Conservation (phyloP, 345 rosid species). For the Ceriops decandra region DNA sequence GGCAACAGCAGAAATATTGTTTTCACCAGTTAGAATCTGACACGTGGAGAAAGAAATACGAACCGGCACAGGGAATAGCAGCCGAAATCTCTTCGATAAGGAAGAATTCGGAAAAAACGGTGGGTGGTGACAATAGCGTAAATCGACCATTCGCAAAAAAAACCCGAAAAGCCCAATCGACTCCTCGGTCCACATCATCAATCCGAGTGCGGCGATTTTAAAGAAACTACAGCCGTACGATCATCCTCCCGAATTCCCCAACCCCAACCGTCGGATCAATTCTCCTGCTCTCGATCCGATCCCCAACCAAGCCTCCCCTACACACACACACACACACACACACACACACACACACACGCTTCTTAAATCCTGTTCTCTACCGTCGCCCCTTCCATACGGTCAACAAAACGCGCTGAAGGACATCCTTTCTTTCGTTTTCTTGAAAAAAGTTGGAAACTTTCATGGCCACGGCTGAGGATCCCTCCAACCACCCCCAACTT, state of each 20-base stretch:
- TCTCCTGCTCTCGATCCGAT: not conserved
- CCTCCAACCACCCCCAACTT: not conserved
- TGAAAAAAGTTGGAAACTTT: not conserved
- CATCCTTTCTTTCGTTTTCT: not conserved
- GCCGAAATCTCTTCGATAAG: not conserved
- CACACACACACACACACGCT: too few relatives aligned
- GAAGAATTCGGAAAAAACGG: not conserved
- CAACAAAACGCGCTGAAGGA: not conserved
- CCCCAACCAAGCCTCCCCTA: not conserved
- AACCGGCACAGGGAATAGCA: not conserved
- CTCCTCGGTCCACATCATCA: conserved; percentile 14
- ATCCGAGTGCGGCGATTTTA: conserved; percentile 6
- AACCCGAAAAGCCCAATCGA: not conserved
- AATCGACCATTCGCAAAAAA: not conserved
- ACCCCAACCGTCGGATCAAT: conserved; percentile 21
- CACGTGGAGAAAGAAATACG: not conserved
- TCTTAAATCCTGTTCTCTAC: conserved; percentile 13
- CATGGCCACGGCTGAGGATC: conserved; percentile 11
- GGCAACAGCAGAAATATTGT: too few relatives aligned
- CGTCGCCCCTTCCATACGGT: not conserved
- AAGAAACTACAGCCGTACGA: conserved; percentile 10
- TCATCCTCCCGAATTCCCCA: not conserved
- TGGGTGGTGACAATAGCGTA: not conserved
- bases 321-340: too few relatives aligned
- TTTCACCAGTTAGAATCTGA: not conserved